A percentile compares a stretch with the other conserved stretches of the same genome.
These are phyloP conservation scores for Trichoderma afroharzianum DNA, from an alignment of 2,329 filamentous ascomycete genomes.

Conservation along the genomic window DNA sequence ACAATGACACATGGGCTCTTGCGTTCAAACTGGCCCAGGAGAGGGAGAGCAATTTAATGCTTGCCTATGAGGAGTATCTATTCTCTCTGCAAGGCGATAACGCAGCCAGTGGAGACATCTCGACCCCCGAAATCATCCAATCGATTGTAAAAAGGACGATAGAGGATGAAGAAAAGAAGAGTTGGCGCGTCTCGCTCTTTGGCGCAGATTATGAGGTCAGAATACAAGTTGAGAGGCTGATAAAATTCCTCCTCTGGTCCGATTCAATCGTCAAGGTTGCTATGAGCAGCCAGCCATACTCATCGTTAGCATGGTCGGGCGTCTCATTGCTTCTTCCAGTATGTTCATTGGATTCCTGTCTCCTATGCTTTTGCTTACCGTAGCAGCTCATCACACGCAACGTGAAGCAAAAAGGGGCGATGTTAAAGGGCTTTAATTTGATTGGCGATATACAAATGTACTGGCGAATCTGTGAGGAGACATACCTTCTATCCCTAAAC, in stretches of 20 bases:
- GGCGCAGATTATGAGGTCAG: slow-evolving; percentile 22
- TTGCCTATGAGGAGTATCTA: not conserved
- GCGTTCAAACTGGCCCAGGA: not conserved
- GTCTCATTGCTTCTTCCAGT: slow-evolving; percentile 25
- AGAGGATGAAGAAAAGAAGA: slow-evolving; percentile 18
- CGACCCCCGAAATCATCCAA: not conserved
- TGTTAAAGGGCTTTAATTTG: slow-evolving; percentile 24
- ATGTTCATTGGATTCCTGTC: not conserved
- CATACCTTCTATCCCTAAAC: not conserved
- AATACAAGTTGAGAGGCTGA: slow-evolving; percentile 23
- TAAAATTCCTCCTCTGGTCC: slow-evolving; percentile 25
- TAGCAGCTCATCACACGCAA: slow-evolving; percentile 18
- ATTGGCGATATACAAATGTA: slow-evolving; percentile 21
- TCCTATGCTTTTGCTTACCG: not conserved
- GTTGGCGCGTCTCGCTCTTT: slow-evolving; percentile 22
- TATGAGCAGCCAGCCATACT: slow-evolving; percentile 24
- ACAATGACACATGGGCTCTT: not conserved
- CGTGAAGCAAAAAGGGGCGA: slow-evolving; percentile 19
- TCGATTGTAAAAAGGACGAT: slow-evolving; percentile 11
- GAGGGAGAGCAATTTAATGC: not conserved
- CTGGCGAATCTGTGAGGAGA: slow-evolving; percentile 23
- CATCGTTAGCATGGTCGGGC: slow-evolving; percentile 27
- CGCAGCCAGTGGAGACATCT: not conserved
- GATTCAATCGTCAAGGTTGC: slow-evolving; percentile 23
- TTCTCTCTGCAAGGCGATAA: not conserved